phyloP scores from a whole-genome alignment of 805 yeast species.

The Nematodospora valgi region DNA sequence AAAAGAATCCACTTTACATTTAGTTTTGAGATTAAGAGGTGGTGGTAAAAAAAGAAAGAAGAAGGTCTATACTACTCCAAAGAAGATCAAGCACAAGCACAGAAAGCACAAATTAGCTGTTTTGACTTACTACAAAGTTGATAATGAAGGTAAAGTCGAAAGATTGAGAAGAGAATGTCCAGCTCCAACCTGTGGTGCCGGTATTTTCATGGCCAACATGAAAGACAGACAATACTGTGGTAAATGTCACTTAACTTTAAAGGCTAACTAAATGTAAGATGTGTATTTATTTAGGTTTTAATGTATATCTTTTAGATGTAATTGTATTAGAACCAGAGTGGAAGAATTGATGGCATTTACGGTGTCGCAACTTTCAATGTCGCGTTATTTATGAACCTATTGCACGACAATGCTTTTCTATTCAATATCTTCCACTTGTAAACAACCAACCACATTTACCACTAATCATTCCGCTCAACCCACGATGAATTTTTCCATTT shows the following conservation, averaged over 20 bases:
- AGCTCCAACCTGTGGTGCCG: slow-evolving; percentile 91
- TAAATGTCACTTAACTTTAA: slow-evolving; percentile 96
- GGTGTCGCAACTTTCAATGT: too few species aligned
- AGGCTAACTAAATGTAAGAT: slow-evolving; percentile 36
- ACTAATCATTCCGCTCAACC: not conserved
- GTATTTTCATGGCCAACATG: slow-evolving; percentile 99
- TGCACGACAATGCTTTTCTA: too few species aligned
- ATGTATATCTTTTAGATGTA: too few species aligned
- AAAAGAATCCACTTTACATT: slow-evolving; percentile 97
- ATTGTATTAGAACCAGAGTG: too few species aligned
- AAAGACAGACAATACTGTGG: slow-evolving; percentile 99
- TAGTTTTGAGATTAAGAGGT: slow-evolving; percentile 96
- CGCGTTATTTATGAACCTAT: too few species aligned
- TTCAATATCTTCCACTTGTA: too few species aligned
- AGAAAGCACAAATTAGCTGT: slow-evolving; percentile 99
- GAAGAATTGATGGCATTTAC: too few species aligned
- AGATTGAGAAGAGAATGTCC: slow-evolving; percentile 99
- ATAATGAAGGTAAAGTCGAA: slow-evolving; percentile 97
- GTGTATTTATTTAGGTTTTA: too few species aligned
- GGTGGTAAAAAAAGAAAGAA: slow-evolving; percentile 99
- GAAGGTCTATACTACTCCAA: slow-evolving; percentile 99
- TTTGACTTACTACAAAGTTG: slow-evolving; percentile 98
- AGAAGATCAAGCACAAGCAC: slow-evolving; percentile 99
- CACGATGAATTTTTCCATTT: slow-evolving; percentile 45
- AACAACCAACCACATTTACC: not conserved